Base-by-base conservation (phyloP, 495 filamentous ascomycete genomes). In the Pseudevernia furfuracea region DNA sequence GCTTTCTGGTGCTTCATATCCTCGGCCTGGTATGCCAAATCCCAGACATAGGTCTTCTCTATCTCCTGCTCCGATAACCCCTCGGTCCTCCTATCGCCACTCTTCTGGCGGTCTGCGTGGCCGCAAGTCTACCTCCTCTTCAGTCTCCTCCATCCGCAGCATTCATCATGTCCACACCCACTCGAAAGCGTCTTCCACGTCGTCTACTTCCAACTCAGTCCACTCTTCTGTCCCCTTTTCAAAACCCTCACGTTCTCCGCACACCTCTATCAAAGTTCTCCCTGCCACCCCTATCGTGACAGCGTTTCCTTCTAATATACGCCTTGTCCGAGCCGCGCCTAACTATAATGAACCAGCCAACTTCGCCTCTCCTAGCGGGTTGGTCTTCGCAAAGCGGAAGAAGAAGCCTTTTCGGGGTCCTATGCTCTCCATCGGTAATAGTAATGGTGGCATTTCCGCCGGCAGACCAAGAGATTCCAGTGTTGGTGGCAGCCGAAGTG, bases 71-170 rank as follows among this genome's bases (percentile, higher is more conserved):
- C 94, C 95, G 0, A 75, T 97, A 52, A 97, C 93, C 7, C 92
- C 94, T 3, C 86, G 90, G 43, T 88, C 89, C 30, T 92, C 89
- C 4, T 88, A 92, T 67, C 84, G 92, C 38, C 89, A 89, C 30
- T 79, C 83, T 52, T 86, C 86, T 11, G 84, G 82, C 30, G 90
- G 89, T 49, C 81, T 97, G 25, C 85, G 93, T 48, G 95, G 94
- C 38, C 84, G 94, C 64, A 97, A 96, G 73, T 97, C 93, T 4
- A 97, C 94, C 5, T 97, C 93, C 8, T 96, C 92, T 4, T 97
- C 94, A 14, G 85, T 98, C 28, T 96, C 91, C 21, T 96, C 91
- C 0, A 87, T 97, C 66, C 87, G 93, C 53, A 94, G 89, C 53
- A 90, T 97, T 69, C 92, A 96, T 70, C 91, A 95, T 61, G 74